Base-by-base conservation (phyloP, 2,329 filamentous ascomycete species). In the Dothistroma septosporum region DNA sequence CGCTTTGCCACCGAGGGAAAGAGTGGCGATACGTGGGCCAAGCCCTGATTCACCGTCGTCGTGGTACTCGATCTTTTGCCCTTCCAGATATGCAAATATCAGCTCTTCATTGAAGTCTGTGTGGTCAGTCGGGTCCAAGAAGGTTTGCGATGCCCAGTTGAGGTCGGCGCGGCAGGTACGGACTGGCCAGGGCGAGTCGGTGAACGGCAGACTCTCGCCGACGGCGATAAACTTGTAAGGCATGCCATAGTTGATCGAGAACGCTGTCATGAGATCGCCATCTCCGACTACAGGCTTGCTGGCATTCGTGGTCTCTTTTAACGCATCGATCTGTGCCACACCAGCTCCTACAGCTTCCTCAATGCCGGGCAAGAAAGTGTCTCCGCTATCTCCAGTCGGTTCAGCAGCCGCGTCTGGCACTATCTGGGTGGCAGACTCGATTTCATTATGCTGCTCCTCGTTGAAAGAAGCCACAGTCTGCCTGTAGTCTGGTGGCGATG, bases 41-140 rank as follows among this genome's bases (percentile, higher is more conserved):
- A 89, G 76, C 3, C 84, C 83, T 10, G 74, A 75, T 68, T 89
- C 87, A 4, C 87, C 87, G 64, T 89, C 87, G 60, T 89, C 86
- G 61, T 89, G 86, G 65, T 82, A 87, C 76, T 85, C 79, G 57
- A 89, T 88, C 31, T 78, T 78, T 53, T 85, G 82, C 0, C 78
- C 73, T 66, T 87, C 79, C 66, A 87, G 83, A 68, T 89, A 90
- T 0, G 82, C 85, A 0, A 89, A 76, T 1, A 82, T 80, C 0
- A 89, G 79, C 6, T 85, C 73, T 68, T 89, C 87, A 62, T 89
- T 89, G 74, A 87, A 88, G 6, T 80, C 76, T 0, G 75, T 63
- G 22, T 71, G 52, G 55, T 37, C 67, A 21, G 46, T 58, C 10
- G 58, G 59, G 16, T 28, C 58, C 0, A 84, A 70, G 0, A 80